Base-by-base conservation (phyloP, 148 eudicot genomes). In the Nepenthes mirabilis region DNA sequence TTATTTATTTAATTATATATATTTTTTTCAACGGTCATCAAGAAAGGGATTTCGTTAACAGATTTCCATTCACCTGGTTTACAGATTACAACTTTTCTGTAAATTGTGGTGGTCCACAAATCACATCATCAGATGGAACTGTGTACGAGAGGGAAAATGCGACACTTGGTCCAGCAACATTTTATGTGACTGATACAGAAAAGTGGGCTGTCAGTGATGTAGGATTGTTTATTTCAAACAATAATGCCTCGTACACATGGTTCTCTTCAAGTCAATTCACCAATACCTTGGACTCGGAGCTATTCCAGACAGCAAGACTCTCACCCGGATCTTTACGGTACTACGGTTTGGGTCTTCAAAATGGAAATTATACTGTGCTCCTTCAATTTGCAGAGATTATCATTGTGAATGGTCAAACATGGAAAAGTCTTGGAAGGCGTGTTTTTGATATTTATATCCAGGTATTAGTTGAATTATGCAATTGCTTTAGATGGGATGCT, bases 141-240 rank as follows among this genome's bases (percentile, higher is more conserved):
- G 52, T 65, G 33, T 77, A 84, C 58, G 93, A 84, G 62, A 58
- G 59, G 6, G 95, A 85, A 1, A 70, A 73, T 57, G 79, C 70
- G 63, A 60, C 77, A 10, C 80, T 85, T 56, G 90, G 93, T 60
- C 76, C 93, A 1, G 85, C 95, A 37, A 61, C 68, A 61, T 81
- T 76, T 59, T 74, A 68, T 59, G 79, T 84, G 60, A 56, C 56
- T 34, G 62, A 69, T 36, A 57, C 61, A 50, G 52, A 66, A 11
- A 81, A 76, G 62, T 91, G 97, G 95, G 95, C 82, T 51, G 93
- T 91, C 64, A 83, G 86, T 56, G 87, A 87, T 68, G 83, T 65
- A 56, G 93, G 90, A 65, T 64, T 63, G 59, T 75, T 72, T 55
- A 36, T 63, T 14, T 69, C 66, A 2, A 76, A 58, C 72, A 76